A percentile compares a stretch with the other conserved stretches of the same genome.
Evolutionary conservation across 495 filamentous ascomycete species (phyloP).

Genomic region (Clohesyomyces aquaticus): DNA sequence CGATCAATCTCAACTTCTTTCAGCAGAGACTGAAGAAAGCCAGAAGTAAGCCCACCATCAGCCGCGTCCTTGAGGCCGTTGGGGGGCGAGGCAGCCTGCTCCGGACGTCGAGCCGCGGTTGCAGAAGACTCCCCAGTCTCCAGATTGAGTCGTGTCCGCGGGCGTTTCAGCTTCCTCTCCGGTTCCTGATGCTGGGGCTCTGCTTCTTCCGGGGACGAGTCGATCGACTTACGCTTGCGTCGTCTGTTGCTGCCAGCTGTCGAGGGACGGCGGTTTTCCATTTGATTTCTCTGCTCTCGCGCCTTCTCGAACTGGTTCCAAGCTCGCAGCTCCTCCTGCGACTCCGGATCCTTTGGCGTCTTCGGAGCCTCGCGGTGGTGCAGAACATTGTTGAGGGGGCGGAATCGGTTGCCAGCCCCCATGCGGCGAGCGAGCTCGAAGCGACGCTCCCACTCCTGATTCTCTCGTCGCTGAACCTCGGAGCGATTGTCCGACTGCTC

Average conservation of each 20-base stretch:
- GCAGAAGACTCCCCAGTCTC: constrained; percentile 49
- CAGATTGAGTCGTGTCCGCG: constrained; percentile 65
- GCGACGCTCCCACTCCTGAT: constrained; percentile 75
- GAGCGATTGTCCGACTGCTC: constrained; percentile 60
- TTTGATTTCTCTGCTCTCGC: constrained; percentile 56
- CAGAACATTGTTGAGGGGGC: constrained; percentile 10
- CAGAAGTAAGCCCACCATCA: constrained; percentile 52
- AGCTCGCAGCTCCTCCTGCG: constrained; percentile 76
- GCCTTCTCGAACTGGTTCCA: constrained; percentile 91
- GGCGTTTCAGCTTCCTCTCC: constrained; percentile 80
- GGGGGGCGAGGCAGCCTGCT: constrained; percentile 26
- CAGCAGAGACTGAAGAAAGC: constrained; percentile 80
- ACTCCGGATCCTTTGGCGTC: constrained; percentile 64
- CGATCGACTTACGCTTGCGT: constrained; percentile 80
- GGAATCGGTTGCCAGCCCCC: constrained; percentile 53
- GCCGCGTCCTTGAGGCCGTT: constrained; percentile 36
- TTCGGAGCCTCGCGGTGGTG: constrained; percentile 41
- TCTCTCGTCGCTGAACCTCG: constrained; percentile 64
- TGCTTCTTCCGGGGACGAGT: constrained; percentile 66
- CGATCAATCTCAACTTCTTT: constrained; percentile 81
- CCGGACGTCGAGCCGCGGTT: constrained; percentile 33
- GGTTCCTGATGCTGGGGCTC: constrained; percentile 68
- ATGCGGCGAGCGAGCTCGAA: constrained; percentile 77
- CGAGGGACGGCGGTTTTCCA: constrained; percentile 13
- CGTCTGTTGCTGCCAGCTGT: constrained; percentile 50